Evolutionary conservation across 208 protist species (phyloP), one percentile per base, ranked within the genome.

Genomic region (Leishmania mexicana): DNA sequence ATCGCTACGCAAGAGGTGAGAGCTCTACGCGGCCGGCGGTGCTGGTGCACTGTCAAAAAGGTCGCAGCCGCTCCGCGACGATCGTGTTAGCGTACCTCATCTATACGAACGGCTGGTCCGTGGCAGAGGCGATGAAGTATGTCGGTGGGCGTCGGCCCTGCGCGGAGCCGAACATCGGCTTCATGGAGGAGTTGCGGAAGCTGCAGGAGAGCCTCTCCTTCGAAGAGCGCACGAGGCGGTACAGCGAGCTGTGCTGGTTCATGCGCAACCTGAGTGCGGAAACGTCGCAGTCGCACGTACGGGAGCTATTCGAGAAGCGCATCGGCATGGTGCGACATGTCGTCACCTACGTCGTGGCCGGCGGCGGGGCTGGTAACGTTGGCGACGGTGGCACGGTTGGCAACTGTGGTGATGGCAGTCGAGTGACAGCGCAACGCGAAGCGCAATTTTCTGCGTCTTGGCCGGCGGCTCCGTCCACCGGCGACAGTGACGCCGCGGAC

Each of bases 21-120:
- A 51, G 80, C 31, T 74, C 76, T 1, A 71, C 62, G 6, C 58
- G 78, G 35, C 93, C 93, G 6, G 76, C 88, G 15, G 86, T 97
- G 35, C 87, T 98, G 24, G 89, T 97, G 70, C 93, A 98, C 86
- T 98, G 95, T 80, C 94, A 96, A 75, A 91, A 93, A 75, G 95
- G 95, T 2, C 75, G 87, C n/a, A 97, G 93, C 81, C 94, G 95
- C 57, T 97, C 93, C 31, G 88, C 83, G 21, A 96, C 95, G 1
- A 91, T 98, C 74, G 95, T 97, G 38, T 80, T 95, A 31, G 95
- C 95, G 7, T 97, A 98, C 70, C 85, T 96, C 38, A 92, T 98
- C 28, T 88, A 88, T 70, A 90, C 88, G 75, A 96, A 96, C 81
- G 94, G 94, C 13, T 96, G 92, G 90, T 92, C 94, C 11, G 90